Percentiles rank a stretch among this genome's conserved stretches.
phyloP scores from a whole-genome alignment of 805 yeast species.

The Yamadazyma phyllophila region DNA sequence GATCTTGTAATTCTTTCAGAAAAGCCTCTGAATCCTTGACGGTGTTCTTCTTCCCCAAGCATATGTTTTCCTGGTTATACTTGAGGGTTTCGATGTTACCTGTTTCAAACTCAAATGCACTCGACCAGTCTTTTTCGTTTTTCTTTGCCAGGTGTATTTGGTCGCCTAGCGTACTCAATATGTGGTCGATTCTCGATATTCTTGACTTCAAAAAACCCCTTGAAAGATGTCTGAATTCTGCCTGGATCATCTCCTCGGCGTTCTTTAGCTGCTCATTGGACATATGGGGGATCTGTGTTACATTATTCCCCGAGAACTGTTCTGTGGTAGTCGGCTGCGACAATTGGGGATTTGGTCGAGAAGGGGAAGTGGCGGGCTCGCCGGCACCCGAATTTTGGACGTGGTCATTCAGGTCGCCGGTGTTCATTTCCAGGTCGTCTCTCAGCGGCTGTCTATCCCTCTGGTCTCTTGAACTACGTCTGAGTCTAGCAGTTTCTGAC shows the following conservation, averaged over 20 bases:
- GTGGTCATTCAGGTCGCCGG: too few relatives aligned
- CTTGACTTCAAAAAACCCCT: conserved; percentile 10
- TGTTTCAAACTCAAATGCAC: conserved; percentile 31
- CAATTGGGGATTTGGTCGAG: not conserved
- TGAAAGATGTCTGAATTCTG: conserved; percentile 10
- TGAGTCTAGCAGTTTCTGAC: not conserved
- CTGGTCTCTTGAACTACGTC: conserved; percentile 2
- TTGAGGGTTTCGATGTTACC: conserved; percentile 32
- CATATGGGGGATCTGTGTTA: conserved; percentile 6
- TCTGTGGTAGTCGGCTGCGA: not conserved
- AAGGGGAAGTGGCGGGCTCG: too few relatives aligned
- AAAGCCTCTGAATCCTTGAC: conserved; percentile 22
- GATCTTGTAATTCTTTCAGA: conserved; percentile 30
- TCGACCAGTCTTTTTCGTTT: conserved; percentile 13
- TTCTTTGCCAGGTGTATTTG: conserved; percentile 10
- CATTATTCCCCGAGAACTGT: not conserved
- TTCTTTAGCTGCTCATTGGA: conserved; percentile 10
- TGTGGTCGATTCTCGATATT: conserved; percentile 9
- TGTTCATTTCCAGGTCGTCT: too few relatives aligned
- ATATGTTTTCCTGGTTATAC: conserved; percentile 31
- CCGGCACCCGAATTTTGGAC: too few relatives aligned
- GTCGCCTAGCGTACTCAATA: conserved; percentile 6
- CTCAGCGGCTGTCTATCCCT: too few relatives aligned
- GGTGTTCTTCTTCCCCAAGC: conserved; percentile 14
- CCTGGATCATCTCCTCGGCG: conserved; percentile 10